Percentiles rank a stretch among this genome's conserved stretches.
Evolutionary conservation across 2,329 filamentous ascomycete genomes (phyloP).

Genomic region (Cladosporium austrohemisphaericum): DNA sequence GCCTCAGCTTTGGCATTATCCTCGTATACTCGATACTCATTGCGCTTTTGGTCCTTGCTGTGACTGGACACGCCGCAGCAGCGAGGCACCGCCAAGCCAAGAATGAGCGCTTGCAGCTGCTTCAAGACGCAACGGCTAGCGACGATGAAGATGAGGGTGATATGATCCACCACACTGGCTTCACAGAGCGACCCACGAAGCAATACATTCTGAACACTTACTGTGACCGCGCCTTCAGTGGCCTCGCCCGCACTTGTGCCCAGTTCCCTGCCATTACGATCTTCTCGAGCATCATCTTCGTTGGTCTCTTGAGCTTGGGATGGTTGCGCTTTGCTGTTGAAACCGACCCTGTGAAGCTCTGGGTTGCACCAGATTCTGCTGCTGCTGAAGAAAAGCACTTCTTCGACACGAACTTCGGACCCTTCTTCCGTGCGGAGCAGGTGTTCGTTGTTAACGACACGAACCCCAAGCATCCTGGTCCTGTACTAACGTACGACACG

Average conservation of each 20-base stretch:
- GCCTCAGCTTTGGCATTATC: conserved; percentile 88
- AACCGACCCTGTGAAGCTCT: conserved; percentile 82
- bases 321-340: conserved; percentile 90
- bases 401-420: conserved; percentile 89
- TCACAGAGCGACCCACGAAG: conserved; percentile 73
- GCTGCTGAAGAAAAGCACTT: conserved; percentile 91
- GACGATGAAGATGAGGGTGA: conserved; percentile 95
- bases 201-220: conserved; percentile 80
- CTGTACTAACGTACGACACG: conserved; percentile 84
- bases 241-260: conserved; percentile 75
- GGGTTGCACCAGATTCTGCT: conserved; percentile 91
- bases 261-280: conserved; percentile 84
- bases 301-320: conserved; percentile 76
- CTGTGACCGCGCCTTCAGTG: conserved; percentile 75
- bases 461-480: conserved; percentile 57
- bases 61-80: conserved; percentile 73
- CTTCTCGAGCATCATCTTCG: conserved; percentile 65
- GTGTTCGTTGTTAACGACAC: conserved; percentile 91
- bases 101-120: conserved; percentile 75
- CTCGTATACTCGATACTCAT: conserved; percentile 77
- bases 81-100: conserved; percentile 68
- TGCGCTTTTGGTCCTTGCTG: conserved; percentile 59
- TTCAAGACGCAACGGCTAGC: conserved; percentile 78
- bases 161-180: conserved; percentile 68
- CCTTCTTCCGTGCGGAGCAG: conserved; percentile 93